Conservation (phyloP, 306 rosid species). For the Glycine latifolia region DNA sequence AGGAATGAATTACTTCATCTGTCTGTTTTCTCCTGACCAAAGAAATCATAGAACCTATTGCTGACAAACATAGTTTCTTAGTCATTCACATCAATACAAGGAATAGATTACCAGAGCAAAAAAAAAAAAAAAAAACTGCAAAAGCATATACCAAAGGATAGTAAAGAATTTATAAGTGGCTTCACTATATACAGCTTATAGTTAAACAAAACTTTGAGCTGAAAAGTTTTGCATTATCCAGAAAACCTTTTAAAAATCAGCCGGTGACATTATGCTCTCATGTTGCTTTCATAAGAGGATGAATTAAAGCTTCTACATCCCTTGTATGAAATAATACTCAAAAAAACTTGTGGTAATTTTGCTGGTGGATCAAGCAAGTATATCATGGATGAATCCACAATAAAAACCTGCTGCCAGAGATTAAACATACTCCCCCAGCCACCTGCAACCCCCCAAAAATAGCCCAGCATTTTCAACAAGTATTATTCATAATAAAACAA, state of each 20-base stretch:
- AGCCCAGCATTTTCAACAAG: constrained; percentile 16
- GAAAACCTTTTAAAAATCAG: neutral
- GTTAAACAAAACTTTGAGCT: neutral
- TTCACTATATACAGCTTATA: neutral
- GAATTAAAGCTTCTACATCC: constrained; percentile 5
- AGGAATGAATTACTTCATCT: neutral
- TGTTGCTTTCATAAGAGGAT: neutral
- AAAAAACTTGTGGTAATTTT: neutral
- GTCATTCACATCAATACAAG: constrained; percentile 6
- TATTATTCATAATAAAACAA: neutral
- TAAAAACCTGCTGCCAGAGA: neutral
- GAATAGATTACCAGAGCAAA: constrained; percentile 19
- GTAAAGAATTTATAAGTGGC: neutral
- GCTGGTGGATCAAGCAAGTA: neutral
- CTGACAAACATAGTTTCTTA: neutral
- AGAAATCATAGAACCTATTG: constrained; percentile 5
- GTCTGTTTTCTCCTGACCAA: neutral
- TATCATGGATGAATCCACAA: constrained; percentile 9
- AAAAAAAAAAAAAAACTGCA: constrained; percentile 3
- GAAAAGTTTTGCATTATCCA: neutral
- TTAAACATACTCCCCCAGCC: neutral
- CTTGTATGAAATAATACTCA: neutral
- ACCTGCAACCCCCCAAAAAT: neutral
- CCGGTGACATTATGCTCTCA: neutral
- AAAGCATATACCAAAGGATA: neutral